These are phyloP conservation scores for Laburnicola sp. DNA, from an alignment of 2,329 filamentous ascomycete genomes.

Conservation along the genomic window DNA sequence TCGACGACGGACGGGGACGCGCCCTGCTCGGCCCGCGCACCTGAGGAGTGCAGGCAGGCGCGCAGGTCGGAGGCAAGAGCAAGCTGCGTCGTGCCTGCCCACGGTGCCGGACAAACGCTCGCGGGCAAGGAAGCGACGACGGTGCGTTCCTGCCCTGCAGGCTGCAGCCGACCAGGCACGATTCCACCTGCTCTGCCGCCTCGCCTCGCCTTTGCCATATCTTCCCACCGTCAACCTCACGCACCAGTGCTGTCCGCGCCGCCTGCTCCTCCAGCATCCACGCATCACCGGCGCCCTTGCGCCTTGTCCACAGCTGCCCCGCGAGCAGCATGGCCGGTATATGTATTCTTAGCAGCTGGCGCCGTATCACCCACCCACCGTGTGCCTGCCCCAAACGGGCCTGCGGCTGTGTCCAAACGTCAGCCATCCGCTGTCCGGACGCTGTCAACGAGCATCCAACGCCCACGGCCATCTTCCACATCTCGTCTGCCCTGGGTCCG, in stretches of 20 bases:
- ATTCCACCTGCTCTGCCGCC: not conserved
- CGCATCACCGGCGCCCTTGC: not conserved
- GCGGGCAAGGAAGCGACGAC: constrained; percentile 21
- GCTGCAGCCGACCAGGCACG: not conserved
- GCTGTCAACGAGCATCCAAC: constrained; percentile 21
- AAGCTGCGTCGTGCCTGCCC: constrained; percentile 5
- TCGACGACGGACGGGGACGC: not conserved
- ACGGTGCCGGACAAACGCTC: constrained; percentile 5
- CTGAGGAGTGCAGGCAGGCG: not conserved
- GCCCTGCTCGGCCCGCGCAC: not conserved
- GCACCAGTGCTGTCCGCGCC: not conserved
- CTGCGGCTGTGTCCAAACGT: constrained; percentile 40
- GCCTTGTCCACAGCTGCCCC: constrained; percentile 7
- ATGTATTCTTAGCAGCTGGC: constrained; percentile 45
- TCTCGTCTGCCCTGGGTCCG: not conserved
- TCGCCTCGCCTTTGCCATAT: too few species aligned
- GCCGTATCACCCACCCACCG: constrained; percentile 27
- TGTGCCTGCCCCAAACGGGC: constrained; percentile 28
- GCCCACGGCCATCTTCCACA: constrained; percentile 14
- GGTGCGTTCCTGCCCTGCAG: not conserved
- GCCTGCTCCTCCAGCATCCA: not conserved
- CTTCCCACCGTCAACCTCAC: too few species aligned
- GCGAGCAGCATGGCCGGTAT: constrained; percentile 18
- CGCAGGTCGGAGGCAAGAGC: not conserved
- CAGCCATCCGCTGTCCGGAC: constrained; percentile 31